Percentiles rank a stretch among this genome's conserved stretches.
Evolutionary conservation across 2,329 filamentous ascomycete genomes (phyloP).

Genomic region (Fusarium compactum): DNA sequence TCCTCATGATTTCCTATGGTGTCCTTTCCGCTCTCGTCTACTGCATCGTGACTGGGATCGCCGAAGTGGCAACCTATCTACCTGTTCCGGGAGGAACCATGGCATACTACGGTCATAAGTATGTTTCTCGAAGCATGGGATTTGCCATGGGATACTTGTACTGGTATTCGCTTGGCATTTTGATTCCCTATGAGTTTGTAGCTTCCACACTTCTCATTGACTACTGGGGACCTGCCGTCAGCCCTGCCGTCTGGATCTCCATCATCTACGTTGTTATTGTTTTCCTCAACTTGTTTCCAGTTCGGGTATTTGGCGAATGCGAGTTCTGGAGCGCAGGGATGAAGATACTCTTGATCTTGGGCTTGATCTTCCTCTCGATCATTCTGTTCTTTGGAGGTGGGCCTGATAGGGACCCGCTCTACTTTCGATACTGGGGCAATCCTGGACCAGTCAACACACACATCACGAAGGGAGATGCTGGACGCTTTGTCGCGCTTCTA

Average conservation of each 20-base stretch:
- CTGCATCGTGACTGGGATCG: constrained; percentile 5
- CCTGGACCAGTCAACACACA: constrained; percentile 13
- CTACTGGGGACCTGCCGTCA: constrained; percentile 9
- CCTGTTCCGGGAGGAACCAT: constrained; percentile 12
- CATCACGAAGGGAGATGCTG: background rate
- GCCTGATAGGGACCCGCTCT: background rate
- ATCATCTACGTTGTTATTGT: background rate
- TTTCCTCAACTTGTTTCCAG: background rate
- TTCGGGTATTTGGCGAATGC: constrained; percentile 5
- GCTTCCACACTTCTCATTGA: constrained; percentile 14
- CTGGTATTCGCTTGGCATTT: background rate
- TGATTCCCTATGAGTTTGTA: constrained; percentile 10
- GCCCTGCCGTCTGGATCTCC: constrained; percentile 5
- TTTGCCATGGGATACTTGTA: constrained; percentile 16
- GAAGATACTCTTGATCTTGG: constrained; percentile 11
- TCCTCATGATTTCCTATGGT: background rate
- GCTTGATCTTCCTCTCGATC: constrained; percentile 7
- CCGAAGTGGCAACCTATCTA: constrained; percentile 8
- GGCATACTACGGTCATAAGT: constrained; percentile 3
- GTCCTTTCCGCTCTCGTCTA: constrained; percentile 2
- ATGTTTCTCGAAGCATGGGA: background rate
- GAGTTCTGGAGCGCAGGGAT: constrained; percentile 15
- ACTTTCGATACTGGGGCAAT: background rate
- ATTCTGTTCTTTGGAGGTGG: constrained; percentile 10
- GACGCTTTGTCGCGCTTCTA: constrained; percentile 1